These are phyloP conservation scores for Nitzschia sp. DNA, from an alignment of 108 stramenopile species.

Conservation along the genomic window DNA sequence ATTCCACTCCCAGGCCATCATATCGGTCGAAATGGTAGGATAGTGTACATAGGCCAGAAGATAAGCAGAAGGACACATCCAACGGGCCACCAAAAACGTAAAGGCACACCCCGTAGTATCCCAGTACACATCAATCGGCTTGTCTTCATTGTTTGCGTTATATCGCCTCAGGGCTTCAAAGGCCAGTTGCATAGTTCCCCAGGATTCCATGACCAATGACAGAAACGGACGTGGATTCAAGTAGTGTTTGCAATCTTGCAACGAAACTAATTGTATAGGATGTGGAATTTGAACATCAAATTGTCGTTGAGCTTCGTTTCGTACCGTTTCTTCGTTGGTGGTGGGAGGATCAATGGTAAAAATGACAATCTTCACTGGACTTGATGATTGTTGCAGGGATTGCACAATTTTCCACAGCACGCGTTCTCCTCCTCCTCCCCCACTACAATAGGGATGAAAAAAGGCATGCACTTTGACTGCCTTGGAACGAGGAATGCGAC, in stretches of 20 bases:
- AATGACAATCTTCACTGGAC: conserved; percentile 55
- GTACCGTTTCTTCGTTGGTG: conserved; percentile 23
- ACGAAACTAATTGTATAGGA: conserved; percentile 26
- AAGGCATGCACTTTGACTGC: conserved; percentile 47
- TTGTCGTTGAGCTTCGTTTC: conserved; percentile 31
- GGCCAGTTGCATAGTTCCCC: conserved; percentile 84
- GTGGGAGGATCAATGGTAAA: conserved; percentile 85
- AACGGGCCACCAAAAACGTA: conserved; percentile 83
- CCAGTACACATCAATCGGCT: conserved; percentile 83
- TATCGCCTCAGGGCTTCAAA: conserved; percentile 50
- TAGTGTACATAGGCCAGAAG: conserved; percentile 96
- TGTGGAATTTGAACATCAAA: conserved; percentile 37
- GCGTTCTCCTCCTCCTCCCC: conserved; percentile 97
- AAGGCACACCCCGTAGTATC: conserved; percentile 98
- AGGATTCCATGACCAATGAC: conserved; percentile 88
- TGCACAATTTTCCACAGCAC: conserved; percentile 95
- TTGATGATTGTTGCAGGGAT: conserved; percentile 55
- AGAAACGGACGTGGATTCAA: conserved; percentile 45
- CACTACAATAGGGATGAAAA: conserved; percentile 86
- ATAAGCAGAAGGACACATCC: conserved; percentile 44
- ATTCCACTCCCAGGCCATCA: conserved; percentile 89
- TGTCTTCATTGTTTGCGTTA: neutral
- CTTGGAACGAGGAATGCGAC: neutral
- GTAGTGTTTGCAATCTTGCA: conserved; percentile 31
- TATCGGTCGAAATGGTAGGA: conserved; percentile 97